Evolutionary conservation across 75 land plant species (phyloP).

Genomic region (Cunninghamia lanceolata): DNA sequence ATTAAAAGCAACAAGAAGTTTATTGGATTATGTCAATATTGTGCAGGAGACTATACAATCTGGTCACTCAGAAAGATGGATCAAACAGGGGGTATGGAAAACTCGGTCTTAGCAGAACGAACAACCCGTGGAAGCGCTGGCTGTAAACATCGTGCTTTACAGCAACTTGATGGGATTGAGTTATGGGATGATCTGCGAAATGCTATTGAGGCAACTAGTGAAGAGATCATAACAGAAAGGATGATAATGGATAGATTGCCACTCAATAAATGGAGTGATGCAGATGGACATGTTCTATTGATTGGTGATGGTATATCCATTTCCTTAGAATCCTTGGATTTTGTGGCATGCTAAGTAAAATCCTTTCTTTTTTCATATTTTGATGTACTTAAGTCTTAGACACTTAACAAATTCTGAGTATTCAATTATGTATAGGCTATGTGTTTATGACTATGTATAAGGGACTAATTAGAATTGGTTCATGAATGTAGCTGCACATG

Average conservation of each 20-base stretch:
- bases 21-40: background rate
- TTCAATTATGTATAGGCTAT: background rate
- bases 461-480: background rate
- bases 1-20: background rate
- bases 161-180: constrained; percentile 11
- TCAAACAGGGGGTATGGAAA: background rate
- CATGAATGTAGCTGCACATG: constrained; percentile 26
- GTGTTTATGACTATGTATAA: background rate
- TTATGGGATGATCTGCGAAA: constrained; percentile 2
- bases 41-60: background rate
- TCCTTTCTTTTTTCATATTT: background rate
- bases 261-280: constrained; percentile 16
- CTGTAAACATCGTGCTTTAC: constrained; percentile 8
- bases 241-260: constrained; percentile 9
- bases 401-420: background rate
- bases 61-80: background rate
- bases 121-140: background rate
- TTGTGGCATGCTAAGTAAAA: background rate
- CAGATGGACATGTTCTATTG: constrained; percentile 11
- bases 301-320: constrained; percentile 17
- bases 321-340: background rate
- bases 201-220: constrained; percentile 12
- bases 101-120: background rate
- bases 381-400: background rate
- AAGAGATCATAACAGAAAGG: constrained; percentile 1